Conservation (phyloP, 805 yeast genomes). For the Tetrapisispora nanseiensis region DNA sequence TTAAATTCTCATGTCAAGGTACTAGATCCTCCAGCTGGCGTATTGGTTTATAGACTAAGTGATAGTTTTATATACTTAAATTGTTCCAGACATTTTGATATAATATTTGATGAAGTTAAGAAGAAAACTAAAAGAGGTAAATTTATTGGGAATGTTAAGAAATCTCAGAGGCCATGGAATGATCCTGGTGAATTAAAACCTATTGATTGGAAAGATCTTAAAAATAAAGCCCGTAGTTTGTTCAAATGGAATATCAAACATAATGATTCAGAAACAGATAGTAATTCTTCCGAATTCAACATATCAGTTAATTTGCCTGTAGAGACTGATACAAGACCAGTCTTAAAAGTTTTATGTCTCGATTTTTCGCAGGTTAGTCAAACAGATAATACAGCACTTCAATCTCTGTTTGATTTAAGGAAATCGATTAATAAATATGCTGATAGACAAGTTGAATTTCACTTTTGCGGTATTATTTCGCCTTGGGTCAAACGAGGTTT, state of each 20-base stretch:
- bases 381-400: conserved; percentile 72
- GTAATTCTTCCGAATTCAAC: background rate
- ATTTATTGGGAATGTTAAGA: conserved; percentile 23
- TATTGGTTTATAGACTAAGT: conserved; percentile 73
- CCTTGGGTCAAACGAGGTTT: conserved; percentile 83
- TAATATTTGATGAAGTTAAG: conserved; percentile 57
- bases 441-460: conserved; percentile 79
- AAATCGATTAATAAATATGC: conserved; percentile 64
- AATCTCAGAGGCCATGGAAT: conserved; percentile 77
- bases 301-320: no score
- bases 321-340: conserved; percentile 48
- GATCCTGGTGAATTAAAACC: conserved; percentile 59
- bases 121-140: conserved; percentile 52
- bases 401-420: conserved; percentile 64
- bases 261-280: background rate
- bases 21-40: conserved; percentile 82
- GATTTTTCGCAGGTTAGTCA: conserved; percentile 73
- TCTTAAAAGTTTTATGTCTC: conserved; percentile 59
- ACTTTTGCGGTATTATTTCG: conserved; percentile 73
- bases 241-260: background rate
- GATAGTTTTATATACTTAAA: conserved; percentile 81
- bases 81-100: conserved; percentile 62
- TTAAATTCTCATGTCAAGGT: conserved; percentile 52
- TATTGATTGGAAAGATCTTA: conserved; percentile 19
- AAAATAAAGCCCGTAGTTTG: conserved; percentile 7